Evolutionary conservation across 768 basidiomycete species (phyloP), one percentile per base, ranked within the genome.

Genomic region (Leucocoprinus leucothites): DNA sequence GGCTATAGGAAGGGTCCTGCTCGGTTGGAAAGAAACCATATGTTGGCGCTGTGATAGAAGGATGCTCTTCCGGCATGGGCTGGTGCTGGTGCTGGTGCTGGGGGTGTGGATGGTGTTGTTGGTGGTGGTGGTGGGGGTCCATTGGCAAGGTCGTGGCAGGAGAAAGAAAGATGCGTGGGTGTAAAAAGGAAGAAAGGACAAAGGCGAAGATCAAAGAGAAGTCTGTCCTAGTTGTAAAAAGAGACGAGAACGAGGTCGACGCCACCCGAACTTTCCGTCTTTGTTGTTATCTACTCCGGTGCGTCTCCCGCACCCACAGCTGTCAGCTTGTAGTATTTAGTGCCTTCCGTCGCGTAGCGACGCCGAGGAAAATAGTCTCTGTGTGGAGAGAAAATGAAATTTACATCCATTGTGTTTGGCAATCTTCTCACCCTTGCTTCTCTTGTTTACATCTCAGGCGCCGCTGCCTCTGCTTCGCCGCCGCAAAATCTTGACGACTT

Each of bases 1-100:
- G 68, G 64, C 68, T 74, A 71, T 82, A 86, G n/a, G 78, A 67
- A 66, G 74, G 71, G 59, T 84, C 82, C 64, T 81, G 81, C 56
- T 84, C 52, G 36, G 52, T 44, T 46, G 52, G 34, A 38, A 46
- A 53, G 52, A 53, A 53, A 53, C 52, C 21, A 25, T 53, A 53
- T 53, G 52, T 53, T 45, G 52, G 52, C 43, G 52, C 43, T 24
- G 52, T 85, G 25, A 49, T 44, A 58, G 78, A 67, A 66, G 74
- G 69, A 58, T 84, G 80, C 63, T 81, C 81, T 53, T 84, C 82
- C 62, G 73, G 58, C 57, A 72, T 59, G 64, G 63, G 67, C 63
- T 58, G 51, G 43, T 58, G 51, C 44, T 57, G 56, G 35, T 74
- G 69, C 53, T 77, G 75, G 57, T 74, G 68, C n/a, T n/a, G n/a